Evolutionary conservation across 148 eudicot genomes (phyloP).

Genomic region (Heliosperma pusillum): DNA sequence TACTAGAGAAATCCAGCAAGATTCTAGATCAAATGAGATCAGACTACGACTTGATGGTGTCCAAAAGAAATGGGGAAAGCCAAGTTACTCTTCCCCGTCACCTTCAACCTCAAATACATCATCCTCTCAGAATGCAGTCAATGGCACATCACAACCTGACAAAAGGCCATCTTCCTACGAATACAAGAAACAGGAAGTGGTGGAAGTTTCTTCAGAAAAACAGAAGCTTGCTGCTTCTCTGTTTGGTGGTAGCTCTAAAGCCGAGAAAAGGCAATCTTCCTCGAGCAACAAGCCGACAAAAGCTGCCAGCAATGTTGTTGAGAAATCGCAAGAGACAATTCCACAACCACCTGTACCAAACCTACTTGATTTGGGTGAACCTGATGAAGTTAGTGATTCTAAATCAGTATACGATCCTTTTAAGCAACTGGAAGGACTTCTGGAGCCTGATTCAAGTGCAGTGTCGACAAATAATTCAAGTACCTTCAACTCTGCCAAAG

Average conservation of each 20-base stretch:
- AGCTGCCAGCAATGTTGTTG: conserved; percentile 28
- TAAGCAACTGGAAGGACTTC: conserved; percentile 80
- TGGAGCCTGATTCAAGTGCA: conserved; percentile 42
- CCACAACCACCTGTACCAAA: conserved; percentile 64
- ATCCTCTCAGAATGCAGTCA: conserved; percentile 42
- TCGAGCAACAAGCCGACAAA: conserved; percentile 47
- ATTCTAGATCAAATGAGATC: conserved; percentile 56
- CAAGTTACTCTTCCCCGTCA: conserved; percentile 57
- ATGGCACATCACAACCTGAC: conserved; percentile 44
- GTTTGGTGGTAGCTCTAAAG: conserved; percentile 65
- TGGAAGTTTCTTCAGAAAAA: conserved; percentile 66
- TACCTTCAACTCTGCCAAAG: conserved; percentile 31
- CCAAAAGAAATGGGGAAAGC: conserved; percentile 93
- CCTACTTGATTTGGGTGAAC: conserved; percentile 83
- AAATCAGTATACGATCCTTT: conserved; percentile 57
- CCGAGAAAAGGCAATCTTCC: conserved; percentile 51
- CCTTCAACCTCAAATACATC: conserved; percentile 56
- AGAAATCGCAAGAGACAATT: conserved; percentile 21
- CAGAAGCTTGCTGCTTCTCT: conserved; percentile 94
- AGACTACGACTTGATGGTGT: conserved; percentile 89
- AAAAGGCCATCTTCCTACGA: conserved; percentile 35
- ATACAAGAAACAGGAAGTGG: conserved; percentile 39
- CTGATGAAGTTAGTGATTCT: conserved; percentile 28
- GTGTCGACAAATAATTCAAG: conserved; percentile 31
- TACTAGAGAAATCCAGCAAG: conserved; percentile 40